Evolutionary conservation across 2,329 filamentous ascomycete genomes (phyloP), one percentile per base, ranked within the genome.

Genomic region (Alternaria consortialis): DNA sequence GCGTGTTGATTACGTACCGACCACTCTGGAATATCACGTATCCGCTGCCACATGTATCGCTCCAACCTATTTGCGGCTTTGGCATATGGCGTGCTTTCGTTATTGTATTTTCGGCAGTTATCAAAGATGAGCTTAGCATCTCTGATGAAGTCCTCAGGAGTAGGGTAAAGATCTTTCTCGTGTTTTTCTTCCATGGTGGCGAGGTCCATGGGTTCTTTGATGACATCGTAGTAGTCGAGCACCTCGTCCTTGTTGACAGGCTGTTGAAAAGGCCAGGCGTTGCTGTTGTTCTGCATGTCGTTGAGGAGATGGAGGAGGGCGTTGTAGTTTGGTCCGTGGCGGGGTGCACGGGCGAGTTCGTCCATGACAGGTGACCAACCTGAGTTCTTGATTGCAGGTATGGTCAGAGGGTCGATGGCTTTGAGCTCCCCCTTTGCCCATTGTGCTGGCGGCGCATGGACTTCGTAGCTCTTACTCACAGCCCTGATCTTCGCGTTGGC

Each of bases 361-460:
- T 99, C 95, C 95, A 99, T 99, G 75, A 97, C 94, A 1, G 92
- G 91, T 0, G 92, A 96, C 95, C 95, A 99, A 64, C 95, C 94
- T 0, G 93, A 95, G 47, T 89, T 91, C 60, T 83, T 93, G 79
- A 99, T 97, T 13, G 94, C 94, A 17, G 91, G 87, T 66, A 98
- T 94, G 23, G 87, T 87, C 63, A 97, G 85, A 0, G 95, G 71
- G 93, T 99, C 91, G 75, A 98, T 96, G 32, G 83, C 84, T 11
- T 90, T 83, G 40, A 81, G 61, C 5, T 65, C 62, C 25, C 90
- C 91, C 57, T 88, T 91, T 75, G 88, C 90, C 94, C 94, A 99
- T 73, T 93, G 88, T 65, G 90, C 88, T 0, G 94, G 95, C 0
- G 95, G 93, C 20, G 88, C 82, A 75, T 99, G 94, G 29, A 97